Evolutionary conservation across 257 asterid species (phyloP).

Genomic region (Forsythia suspensa): DNA sequence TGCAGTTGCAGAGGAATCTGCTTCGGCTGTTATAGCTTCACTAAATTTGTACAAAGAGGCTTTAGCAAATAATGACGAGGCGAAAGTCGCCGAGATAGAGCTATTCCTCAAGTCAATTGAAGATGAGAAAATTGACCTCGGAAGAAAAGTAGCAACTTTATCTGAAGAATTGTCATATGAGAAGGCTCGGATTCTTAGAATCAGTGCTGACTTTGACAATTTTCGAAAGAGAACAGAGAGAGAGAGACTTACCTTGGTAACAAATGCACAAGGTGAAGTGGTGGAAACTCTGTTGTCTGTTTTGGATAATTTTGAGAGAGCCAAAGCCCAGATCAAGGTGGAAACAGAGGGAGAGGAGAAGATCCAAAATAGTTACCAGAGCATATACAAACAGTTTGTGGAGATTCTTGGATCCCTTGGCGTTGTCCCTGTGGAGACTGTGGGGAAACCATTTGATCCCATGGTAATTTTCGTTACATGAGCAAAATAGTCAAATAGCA

Average conservation of each 20-base stretch:
- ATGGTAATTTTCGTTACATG: conserved; percentile 45
- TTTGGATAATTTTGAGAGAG: conserved; percentile 87
- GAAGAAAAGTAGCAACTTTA: conserved; percentile 45
- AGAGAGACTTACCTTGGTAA: conserved; percentile 60
- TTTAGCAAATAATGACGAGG: conserved; percentile 57
- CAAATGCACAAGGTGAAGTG: conserved; percentile 81
- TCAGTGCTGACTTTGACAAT: conserved; percentile 82
- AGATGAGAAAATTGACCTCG: conserved; percentile 60
- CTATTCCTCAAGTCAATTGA: conserved; percentile 56
- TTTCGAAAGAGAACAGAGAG: conserved; percentile 78
- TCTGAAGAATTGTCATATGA: conserved; percentile 64
- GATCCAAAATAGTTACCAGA: conserved; percentile 66
- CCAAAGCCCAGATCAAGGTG: conserved; percentile 69
- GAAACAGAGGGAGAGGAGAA: conserved; percentile 82
- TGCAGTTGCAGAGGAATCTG: conserved; percentile 40
- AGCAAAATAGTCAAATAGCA: conserved; percentile 8
- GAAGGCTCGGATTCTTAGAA: conserved; percentile 69
- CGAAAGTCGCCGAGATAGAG: conserved; percentile 66
- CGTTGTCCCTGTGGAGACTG: conserved; percentile 62
- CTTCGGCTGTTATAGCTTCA: conserved; percentile 50
- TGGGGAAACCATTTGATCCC: conserved; percentile 75
- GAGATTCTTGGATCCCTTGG: conserved; percentile 77
- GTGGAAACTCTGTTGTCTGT: conserved; percentile 71
- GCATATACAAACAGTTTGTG: conserved; percentile 76
- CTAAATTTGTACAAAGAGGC: conserved; percentile 66